Percentiles rank a stretch among this genome's conserved stretches.
These are phyloP conservation scores for Cajanus cajan DNA, from an alignment of 306 rosid genomes.

Conservation along the genomic window DNA sequence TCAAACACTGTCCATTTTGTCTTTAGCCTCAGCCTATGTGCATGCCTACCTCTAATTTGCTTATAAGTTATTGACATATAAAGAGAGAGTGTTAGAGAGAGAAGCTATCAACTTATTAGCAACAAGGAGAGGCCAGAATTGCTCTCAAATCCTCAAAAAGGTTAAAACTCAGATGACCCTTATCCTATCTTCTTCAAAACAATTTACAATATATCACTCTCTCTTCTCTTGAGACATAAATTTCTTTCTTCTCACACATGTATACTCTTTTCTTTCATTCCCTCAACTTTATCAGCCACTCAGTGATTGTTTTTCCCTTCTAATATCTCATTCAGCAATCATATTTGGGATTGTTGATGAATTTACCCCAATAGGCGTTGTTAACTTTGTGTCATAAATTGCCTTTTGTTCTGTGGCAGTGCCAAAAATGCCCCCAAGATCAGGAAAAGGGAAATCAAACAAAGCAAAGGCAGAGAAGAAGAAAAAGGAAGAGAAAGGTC, in stretches of 20 bases:
- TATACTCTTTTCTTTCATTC: not conserved
- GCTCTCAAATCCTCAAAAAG: conserved; percentile 61
- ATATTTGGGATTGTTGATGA: not conserved
- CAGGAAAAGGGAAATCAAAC: conserved; percentile 76
- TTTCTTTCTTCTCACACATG: not conserved
- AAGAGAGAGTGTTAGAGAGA: not conserved
- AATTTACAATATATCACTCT: conserved; percentile 21
- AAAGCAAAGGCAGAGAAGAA: conserved; percentile 82
- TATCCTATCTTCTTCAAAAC: conserved; percentile 72
- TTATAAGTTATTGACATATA: conserved; percentile 19
- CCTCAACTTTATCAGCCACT: conserved; percentile 19
- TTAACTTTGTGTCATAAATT: conserved; percentile 9
- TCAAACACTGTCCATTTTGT: conserved; percentile 17
- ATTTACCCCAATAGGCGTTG: conserved; percentile 10
- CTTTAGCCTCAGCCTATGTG: conserved; percentile 19
- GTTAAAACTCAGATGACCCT: conserved; percentile 43
- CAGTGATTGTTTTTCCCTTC: not conserved
- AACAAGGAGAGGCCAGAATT: conserved; percentile 49
- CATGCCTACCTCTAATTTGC: conserved; percentile 18
- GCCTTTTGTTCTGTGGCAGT: not conserved
- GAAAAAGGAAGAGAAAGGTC: conserved; percentile 97
- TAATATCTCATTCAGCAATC: not conserved
- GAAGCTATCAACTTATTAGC: conserved; percentile 43
- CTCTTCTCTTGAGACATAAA: not conserved
- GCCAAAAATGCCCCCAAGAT: conserved; percentile 77